These are phyloP conservation scores for Neopestalotiopsis clavispora DNA, from an alignment of 2,329 filamentous ascomycete genomes.

Conservation along the genomic window DNA sequence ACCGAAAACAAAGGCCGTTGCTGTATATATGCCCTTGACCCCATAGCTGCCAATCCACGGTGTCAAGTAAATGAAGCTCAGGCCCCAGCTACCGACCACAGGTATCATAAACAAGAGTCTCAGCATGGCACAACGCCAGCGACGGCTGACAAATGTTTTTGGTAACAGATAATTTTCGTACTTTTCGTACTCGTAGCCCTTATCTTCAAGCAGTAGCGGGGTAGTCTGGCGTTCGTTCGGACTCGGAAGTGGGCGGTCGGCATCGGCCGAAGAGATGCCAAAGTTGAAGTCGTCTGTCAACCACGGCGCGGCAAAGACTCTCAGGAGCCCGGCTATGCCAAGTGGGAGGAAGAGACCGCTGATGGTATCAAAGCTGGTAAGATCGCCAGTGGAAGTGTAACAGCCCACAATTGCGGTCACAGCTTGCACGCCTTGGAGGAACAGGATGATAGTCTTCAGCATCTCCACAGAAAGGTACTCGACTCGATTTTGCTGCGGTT, in stretches of 20 bases:
- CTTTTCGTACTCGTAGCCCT: not conserved
- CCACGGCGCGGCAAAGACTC: not conserved
- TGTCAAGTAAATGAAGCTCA: not conserved
- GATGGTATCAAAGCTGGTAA: constrained; percentile 11
- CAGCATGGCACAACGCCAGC: not conserved
- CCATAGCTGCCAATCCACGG: constrained; percentile 7
- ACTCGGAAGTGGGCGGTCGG: not conserved
- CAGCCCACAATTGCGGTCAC: not conserved
- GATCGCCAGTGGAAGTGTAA: not conserved
- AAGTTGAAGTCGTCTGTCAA: constrained; percentile 13
- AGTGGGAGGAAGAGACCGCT: not conserved
- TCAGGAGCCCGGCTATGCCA: not conserved
- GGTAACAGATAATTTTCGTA: not conserved
- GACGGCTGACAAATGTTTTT: not conserved
- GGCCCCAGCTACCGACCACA: not conserved
- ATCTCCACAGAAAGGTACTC: not conserved
- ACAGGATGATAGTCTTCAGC: constrained; percentile 3
- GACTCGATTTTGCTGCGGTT: not conserved
- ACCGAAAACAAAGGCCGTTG: not conserved
- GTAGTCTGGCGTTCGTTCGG: not conserved
- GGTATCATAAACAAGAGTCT: not conserved
- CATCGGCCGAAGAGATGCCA: not conserved
- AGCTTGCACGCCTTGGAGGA: constrained; percentile 8
- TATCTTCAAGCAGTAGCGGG: not conserved
- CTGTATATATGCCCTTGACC: constrained; percentile 7